Evolutionary conservation across 1,139 yeast genomes (phyloP).

Genomic region (Yueomyces sp.): DNA sequence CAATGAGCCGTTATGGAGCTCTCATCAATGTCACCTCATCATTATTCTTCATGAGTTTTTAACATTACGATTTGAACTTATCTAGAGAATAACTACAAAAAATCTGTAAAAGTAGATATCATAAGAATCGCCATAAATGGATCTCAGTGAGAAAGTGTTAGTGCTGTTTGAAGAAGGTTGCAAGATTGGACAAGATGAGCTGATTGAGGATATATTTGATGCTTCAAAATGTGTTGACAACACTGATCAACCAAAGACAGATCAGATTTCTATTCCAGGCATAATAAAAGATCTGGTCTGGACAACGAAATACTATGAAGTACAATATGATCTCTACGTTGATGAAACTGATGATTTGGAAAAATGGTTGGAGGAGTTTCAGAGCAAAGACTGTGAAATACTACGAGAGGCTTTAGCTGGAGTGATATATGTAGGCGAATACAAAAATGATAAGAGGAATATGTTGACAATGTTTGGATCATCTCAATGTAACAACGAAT

Average conservation of each 20-base stretch:
- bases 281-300: constrained; percentile 14
- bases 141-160: too few relatives aligned
- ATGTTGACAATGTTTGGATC: background rate
- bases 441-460: background rate
- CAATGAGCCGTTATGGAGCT: too few relatives aligned
- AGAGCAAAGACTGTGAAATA: constrained; percentile 13
- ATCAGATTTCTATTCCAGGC: background rate
- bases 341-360: constrained; percentile 15
- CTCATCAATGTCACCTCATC: too few relatives aligned
- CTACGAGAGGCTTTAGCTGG: constrained; percentile 22
- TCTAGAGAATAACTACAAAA: too few relatives aligned
- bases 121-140: too few relatives aligned
- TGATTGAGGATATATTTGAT: background rate
- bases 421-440: constrained; percentile 11
- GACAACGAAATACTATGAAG: constrained; percentile 22
- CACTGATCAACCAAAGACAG: background rate
- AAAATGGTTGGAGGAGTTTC: constrained; percentile 19
- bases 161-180: too few relatives aligned
- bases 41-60: too few relatives aligned
- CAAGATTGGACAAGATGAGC: too few relatives aligned
- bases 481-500: background rate
- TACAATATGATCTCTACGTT: constrained; percentile 21
- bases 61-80: too few relatives aligned
- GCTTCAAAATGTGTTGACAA: background rate
- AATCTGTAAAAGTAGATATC: too few relatives aligned